phyloP scores from a whole-genome alignment of 164 flowering plant species.

The Dillenia suffruticosa region DNA sequence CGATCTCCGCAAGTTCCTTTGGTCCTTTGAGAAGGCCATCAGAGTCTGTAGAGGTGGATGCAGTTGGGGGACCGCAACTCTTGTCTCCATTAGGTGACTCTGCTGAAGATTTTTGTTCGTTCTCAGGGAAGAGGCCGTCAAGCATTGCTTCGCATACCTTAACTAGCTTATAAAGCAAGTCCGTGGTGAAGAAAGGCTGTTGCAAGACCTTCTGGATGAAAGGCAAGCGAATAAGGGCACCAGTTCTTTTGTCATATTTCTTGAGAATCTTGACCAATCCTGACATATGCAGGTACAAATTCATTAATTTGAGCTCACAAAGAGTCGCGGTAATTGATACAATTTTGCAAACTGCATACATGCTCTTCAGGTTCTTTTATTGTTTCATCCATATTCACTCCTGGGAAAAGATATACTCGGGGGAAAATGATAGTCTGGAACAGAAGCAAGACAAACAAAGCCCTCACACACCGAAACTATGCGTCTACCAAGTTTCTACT shows the following conservation, averaged over 20 bases:
- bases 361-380: too few relatives aligned
- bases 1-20: conserved; percentile 59
- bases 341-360: too few relatives aligned
- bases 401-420: too few relatives aligned
- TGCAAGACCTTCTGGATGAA: conserved; percentile 80
- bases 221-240: conserved; percentile 69
- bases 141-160: conserved; percentile 74
- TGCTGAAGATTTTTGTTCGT: conserved; percentile 15
- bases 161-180: conserved; percentile 63
- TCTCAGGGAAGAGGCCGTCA: conserved; percentile 41
- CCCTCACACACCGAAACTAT: too few relatives aligned
- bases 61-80: conserved; percentile 14
- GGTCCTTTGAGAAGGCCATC: conserved; percentile 17
- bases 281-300: conserved; percentile 11
- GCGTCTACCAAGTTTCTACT: too few relatives aligned
- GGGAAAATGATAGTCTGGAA: too few relatives aligned
- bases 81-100: conserved; percentile 15
- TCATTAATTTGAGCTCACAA: background rate
- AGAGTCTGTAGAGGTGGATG: conserved; percentile 12
- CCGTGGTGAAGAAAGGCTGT: conserved; percentile 78
- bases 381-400: too few relatives aligned
- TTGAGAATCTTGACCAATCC: conserved; percentile 83
- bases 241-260: conserved; percentile 80
- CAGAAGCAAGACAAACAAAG: too few relatives aligned
- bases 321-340: background rate